Conservation (phyloP, 1,284 basidiomycete genomes). For the Cryptococcus wingfieldii region DNA sequence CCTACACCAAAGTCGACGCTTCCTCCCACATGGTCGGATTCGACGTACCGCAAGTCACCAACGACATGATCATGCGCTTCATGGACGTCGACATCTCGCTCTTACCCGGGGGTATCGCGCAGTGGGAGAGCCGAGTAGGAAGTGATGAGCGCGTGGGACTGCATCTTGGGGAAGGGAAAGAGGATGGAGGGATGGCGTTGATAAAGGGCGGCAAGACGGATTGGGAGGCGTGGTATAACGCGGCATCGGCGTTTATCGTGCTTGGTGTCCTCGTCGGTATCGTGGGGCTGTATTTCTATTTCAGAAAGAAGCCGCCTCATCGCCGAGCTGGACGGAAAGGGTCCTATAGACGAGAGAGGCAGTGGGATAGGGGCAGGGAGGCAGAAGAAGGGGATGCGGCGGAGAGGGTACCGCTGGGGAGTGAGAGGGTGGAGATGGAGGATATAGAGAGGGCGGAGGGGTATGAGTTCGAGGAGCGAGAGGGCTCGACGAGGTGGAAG, state of each 20-base stretch:
- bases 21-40: conserved; percentile 91
- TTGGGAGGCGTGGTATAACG: conserved; percentile 92
- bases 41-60: conserved; percentile 80
- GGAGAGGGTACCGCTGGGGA: conserved; percentile 58
- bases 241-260: conserved; percentile 78
- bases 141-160: conserved; percentile 36
- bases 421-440: conserved; percentile 42
- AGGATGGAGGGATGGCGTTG: conserved; percentile 51
- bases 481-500: conserved; percentile 4
- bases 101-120: conserved; percentile 67
- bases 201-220: conserved; percentile 67
- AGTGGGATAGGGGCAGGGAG: background rate
- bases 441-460: conserved; percentile 44
- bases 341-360: no score
- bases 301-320: conserved; percentile 18
- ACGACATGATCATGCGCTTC: conserved; percentile 98
- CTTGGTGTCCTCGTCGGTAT: conserved; percentile 66
- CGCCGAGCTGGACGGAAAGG: no score
- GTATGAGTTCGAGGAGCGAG: conserved; percentile 38
- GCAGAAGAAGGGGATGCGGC: conserved; percentile 48
- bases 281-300: conserved; percentile 54
- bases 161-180: conserved; percentile 25
- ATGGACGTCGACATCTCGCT: conserved; percentile 81
- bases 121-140: conserved; percentile 43
- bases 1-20: conserved; percentile 81